phyloP scores from a whole-genome alignment of 352 stramenopile species.

The Elongisporangium undulatum region DNA sequence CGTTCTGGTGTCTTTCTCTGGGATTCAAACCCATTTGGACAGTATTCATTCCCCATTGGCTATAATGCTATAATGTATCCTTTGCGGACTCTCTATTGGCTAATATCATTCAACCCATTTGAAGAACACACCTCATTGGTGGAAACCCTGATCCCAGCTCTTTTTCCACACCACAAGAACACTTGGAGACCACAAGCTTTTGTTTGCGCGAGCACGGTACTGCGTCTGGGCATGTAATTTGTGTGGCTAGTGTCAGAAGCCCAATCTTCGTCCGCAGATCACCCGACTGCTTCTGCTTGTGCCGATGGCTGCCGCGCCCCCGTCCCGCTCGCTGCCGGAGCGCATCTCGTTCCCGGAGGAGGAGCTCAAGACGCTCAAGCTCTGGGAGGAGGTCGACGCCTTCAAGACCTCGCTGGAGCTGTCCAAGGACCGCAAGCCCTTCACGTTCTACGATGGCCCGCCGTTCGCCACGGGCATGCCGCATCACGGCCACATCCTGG shows the following conservation, averaged over 20 bases:
- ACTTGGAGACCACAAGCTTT: background rate
- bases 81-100: background rate
- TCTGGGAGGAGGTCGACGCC: constrained; percentile 86
- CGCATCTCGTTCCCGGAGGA: constrained; percentile 86
- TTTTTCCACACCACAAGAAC: background rate
- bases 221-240: background rate
- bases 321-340: constrained; percentile 70
- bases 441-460: constrained; percentile 99
- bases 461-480: constrained; percentile 98
- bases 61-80: background rate
- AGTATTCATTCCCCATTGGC: background rate
- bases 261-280: background rate
- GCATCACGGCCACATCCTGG: constrained; percentile 98
- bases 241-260: background rate
- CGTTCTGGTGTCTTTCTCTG: background rate
- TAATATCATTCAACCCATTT: background rate
- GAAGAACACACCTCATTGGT: background rate
- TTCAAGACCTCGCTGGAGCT: constrained; percentile 91
- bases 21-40: background rate
- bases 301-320: constrained; percentile 12
- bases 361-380: constrained; percentile 67
- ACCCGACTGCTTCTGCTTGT: background rate
- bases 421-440: constrained; percentile 92
- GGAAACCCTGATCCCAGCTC: background rate
- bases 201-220: background rate